A percentile compares a stretch with the other conserved stretches of the same genome.
These are phyloP conservation scores for Mytilinidion resinicola DNA, from an alignment of 495 filamentous ascomycete species.

Conservation along the genomic window DNA sequence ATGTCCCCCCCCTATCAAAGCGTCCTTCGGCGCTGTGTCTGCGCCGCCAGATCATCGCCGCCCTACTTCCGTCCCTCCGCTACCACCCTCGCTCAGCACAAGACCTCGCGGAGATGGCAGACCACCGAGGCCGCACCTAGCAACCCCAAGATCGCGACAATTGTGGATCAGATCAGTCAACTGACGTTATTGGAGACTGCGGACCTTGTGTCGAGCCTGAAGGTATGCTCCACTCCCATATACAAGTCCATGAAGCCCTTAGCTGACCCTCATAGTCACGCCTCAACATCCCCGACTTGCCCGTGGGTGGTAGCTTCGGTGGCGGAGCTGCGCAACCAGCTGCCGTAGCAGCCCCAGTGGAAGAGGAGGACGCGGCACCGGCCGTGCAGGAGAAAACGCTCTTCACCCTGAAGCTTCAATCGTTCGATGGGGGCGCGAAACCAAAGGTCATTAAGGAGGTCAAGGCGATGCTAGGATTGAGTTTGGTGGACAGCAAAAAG, in stretches of 20 bases:
- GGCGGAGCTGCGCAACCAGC: slow-evolving; percentile 49
- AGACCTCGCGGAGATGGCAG: slow-evolving; percentile 55
- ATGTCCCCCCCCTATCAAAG: slow-evolving; percentile 57
- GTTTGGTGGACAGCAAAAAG: slow-evolving; percentile 99
- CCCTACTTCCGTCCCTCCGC: slow-evolving; percentile 18
- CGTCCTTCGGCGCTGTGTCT: slow-evolving; percentile 54
- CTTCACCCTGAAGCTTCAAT: slow-evolving; percentile 88
- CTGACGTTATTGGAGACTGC: slow-evolving; percentile 96
- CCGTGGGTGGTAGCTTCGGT: slow-evolving; percentile 80
- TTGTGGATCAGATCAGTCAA: slow-evolving; percentile 97
- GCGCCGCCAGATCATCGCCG: slow-evolving; percentile 28
- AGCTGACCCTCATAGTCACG: slow-evolving; percentile 56
- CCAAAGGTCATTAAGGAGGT: slow-evolving; percentile 99
- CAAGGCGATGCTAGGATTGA: slow-evolving; percentile 89
- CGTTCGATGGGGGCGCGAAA: slow-evolving; percentile 81
- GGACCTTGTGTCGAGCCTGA: slow-evolving; percentile 84
- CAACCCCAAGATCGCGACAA: slow-evolving; percentile 82
- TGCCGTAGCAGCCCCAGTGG: slow-evolving; percentile 54
- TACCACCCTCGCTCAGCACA: slow-evolving; percentile 18
- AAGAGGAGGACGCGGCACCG: slow-evolving; percentile 78
- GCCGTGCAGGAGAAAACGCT: slow-evolving; percentile 89
- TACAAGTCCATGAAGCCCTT: background rate
- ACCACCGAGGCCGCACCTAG: slow-evolving; percentile 57
- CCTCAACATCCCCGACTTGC: slow-evolving; percentile 96
- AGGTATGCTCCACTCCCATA: slow-evolving; percentile 47